Percentiles rank a stretch among this genome's conserved stretches.
phyloP scores from a whole-genome alignment of 495 filamentous ascomycete genomes.

The Glarea lozoyensis region DNA sequence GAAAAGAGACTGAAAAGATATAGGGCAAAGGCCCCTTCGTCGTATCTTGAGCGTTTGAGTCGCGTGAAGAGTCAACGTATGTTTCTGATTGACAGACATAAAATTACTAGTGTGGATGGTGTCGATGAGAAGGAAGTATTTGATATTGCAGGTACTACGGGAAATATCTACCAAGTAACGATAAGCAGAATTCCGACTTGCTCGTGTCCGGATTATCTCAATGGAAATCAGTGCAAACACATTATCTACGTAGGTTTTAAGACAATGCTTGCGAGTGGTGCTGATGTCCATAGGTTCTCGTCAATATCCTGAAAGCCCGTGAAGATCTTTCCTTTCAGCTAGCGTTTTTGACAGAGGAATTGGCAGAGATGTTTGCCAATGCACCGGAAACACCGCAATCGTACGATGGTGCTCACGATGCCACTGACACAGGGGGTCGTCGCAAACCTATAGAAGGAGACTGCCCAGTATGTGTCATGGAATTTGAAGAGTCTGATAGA shows the following conservation, averaged over 20 bases:
- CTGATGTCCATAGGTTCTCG: slow-evolving; percentile 38
- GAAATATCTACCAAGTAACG: slow-evolving; percentile 59
- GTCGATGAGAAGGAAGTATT: slow-evolving; percentile 37
- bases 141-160: slow-evolving; percentile 64
- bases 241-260: slow-evolving; percentile 19
- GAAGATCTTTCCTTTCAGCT: slow-evolving; percentile 53
- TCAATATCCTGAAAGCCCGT: slow-evolving; percentile 50
- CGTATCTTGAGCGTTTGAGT: slow-evolving; percentile 13
- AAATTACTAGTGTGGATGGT: slow-evolving; percentile 6
- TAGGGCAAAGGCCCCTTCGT: slow-evolving; percentile 4
- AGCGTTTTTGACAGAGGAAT: slow-evolving; percentile 57
- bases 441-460: slow-evolving; percentile 55
- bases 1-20: slow-evolving; percentile 16
- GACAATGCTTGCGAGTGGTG: background rate
- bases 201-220: slow-evolving; percentile 52
- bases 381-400: slow-evolving; percentile 34
- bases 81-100: slow-evolving; percentile 18
- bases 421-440: slow-evolving; percentile 12
- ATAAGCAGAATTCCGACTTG: slow-evolving; percentile 51
- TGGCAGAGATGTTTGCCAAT: slow-evolving; percentile 47
- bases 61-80: slow-evolving; percentile 18
- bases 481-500: slow-evolving; percentile 26
- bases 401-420: slow-evolving; percentile 2
- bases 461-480: slow-evolving; percentile 72
- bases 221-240: slow-evolving; percentile 67